A percentile compares a stretch with the other conserved stretches of the same genome.
Evolutionary conservation across 495 filamentous ascomycete genomes (phyloP).

Genomic region (Elasticomyces elasticus): DNA sequence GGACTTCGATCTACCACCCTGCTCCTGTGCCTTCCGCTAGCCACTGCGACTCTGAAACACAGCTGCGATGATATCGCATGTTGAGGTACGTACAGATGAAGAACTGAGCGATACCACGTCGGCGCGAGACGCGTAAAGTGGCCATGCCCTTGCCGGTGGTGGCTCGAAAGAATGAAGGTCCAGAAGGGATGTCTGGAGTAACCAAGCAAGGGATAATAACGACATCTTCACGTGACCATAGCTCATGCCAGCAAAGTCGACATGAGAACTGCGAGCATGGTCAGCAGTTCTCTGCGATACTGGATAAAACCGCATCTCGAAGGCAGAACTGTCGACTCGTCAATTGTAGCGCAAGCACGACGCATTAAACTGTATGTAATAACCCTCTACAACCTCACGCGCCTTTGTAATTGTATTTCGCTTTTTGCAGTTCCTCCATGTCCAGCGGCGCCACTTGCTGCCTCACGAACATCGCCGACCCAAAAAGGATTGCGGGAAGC

Average conservation of each 20-base stretch:
- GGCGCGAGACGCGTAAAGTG: background rate
- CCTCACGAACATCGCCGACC: conserved; percentile 40
- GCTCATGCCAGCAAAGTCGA: background rate
- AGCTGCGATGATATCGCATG: background rate
- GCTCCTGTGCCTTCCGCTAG: background rate
- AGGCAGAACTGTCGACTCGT: too few relatives aligned
- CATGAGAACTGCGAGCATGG: too few relatives aligned
- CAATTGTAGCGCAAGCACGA: too few relatives aligned
- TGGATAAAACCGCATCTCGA: too few relatives aligned
- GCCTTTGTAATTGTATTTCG: conserved; percentile 52
- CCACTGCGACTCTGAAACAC: background rate
- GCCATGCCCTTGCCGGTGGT: background rate
- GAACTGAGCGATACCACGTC: background rate
- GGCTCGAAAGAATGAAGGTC: background rate
- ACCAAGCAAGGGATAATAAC: background rate
- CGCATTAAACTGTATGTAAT: too few relatives aligned
- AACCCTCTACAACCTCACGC: conserved; percentile 31
- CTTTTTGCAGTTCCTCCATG: conserved; percentile 42
- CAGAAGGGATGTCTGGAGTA: background rate
- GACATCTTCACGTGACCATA: background rate
- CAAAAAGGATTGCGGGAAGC: conserved; percentile 36
- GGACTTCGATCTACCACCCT: background rate
- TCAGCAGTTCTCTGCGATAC: too few relatives aligned
- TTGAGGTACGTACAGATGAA: background rate
- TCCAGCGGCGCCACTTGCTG: conserved; percentile 46